Percentiles rank a stretch among this genome's conserved stretches.
These are phyloP conservation scores for Sphagnum fallax DNA, from an alignment of 228 moss, liverwort and hornwort genomes.

Conservation along the genomic window DNA sequence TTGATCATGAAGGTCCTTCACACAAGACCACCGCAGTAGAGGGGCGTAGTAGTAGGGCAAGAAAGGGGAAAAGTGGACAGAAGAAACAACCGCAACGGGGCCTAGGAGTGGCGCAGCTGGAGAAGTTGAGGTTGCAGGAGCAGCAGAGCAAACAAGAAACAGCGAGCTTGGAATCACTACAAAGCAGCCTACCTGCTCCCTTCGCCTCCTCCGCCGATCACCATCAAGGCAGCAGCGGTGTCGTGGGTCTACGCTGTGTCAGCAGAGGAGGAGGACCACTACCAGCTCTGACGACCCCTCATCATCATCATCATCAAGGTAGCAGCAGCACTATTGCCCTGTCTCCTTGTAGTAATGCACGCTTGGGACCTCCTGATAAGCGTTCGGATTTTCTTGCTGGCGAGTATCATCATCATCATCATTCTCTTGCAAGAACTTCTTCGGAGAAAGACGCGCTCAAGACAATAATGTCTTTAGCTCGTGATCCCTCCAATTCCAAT, in stretches of 20 bases:
- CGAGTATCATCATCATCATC: slow-evolving; percentile 24
- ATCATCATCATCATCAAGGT: slow-evolving; percentile 21
- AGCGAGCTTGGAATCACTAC: slow-evolving; percentile 43
- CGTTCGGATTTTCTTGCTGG: slow-evolving; percentile 29
- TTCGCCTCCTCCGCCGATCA: slow-evolving; percentile 5
- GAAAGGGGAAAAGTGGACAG: slow-evolving; percentile 75
- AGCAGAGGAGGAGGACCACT: background rate
- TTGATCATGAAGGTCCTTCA: slow-evolving; percentile 17
- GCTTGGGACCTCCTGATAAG: slow-evolving; percentile 32
- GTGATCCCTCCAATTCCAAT: slow-evolving; percentile 24
- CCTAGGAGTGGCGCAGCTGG: slow-evolving; percentile 94
- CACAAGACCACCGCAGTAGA: slow-evolving; percentile 26
- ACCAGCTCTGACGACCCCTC: slow-evolving; percentile 11
- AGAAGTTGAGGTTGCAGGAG: slow-evolving; percentile 91
- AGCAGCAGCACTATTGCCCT: slow-evolving; percentile 23
- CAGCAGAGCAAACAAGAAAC: slow-evolving; percentile 64
- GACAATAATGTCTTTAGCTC: slow-evolving; percentile 53
- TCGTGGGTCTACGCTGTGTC: background rate
- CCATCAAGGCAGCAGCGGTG: background rate
- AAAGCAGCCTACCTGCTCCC: slow-evolving; percentile 52
- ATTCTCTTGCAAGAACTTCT: slow-evolving; percentile 22
- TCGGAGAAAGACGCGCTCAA: slow-evolving; percentile 56
- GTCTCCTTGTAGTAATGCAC: slow-evolving; percentile 29
- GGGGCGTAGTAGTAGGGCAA: slow-evolving; percentile 59
- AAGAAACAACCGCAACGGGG: slow-evolving; percentile 96